These are phyloP conservation scores for Spinacia oleracea DNA, from an alignment of 179 eudicot species.

Conservation along the genomic window DNA sequence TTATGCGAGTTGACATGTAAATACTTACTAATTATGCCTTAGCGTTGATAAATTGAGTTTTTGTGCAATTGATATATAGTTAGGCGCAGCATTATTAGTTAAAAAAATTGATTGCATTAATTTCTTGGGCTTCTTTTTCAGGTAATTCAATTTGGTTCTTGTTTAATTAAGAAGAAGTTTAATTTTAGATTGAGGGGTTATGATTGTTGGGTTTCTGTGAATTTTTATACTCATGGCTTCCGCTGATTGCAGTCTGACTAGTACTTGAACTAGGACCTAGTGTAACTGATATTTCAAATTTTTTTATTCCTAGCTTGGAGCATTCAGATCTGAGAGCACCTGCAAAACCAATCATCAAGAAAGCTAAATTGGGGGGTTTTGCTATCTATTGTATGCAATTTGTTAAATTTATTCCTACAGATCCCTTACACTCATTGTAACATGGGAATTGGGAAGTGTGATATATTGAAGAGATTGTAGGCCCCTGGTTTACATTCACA, in stretches of 20 bases:
- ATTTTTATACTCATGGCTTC: no score
- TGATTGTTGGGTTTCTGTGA: no score
- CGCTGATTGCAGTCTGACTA: conserved; percentile 17
- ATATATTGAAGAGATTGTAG: conserved; percentile 53
- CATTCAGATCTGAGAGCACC: conserved; percentile 77
- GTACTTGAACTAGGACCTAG: conserved; percentile 18
- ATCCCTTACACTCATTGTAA: conserved; percentile 66
- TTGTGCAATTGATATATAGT: no score
- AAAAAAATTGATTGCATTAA: no score
- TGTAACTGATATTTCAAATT: conserved; percentile 35
- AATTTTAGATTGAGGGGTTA: no score
- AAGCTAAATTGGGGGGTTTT: not conserved
- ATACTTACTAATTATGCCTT: no score
- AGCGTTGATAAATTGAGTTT: no score
- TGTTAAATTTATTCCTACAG: not conserved
- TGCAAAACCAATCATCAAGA: conserved; percentile 27
- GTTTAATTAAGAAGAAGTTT: no score
- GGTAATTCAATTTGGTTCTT: no score
- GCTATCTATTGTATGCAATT: not conserved
- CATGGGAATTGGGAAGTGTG: conserved; percentile 79
- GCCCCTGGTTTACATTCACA: conserved; percentile 63
- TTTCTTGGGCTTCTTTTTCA: no score
- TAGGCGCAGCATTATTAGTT: no score
- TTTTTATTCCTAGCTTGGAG: conserved; percentile 51
- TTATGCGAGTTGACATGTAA: no score